Evolutionary conservation across 768 basidiomycete species (phyloP), one percentile per base, ranked within the genome.

Genomic region (Suillus alpinus): DNA sequence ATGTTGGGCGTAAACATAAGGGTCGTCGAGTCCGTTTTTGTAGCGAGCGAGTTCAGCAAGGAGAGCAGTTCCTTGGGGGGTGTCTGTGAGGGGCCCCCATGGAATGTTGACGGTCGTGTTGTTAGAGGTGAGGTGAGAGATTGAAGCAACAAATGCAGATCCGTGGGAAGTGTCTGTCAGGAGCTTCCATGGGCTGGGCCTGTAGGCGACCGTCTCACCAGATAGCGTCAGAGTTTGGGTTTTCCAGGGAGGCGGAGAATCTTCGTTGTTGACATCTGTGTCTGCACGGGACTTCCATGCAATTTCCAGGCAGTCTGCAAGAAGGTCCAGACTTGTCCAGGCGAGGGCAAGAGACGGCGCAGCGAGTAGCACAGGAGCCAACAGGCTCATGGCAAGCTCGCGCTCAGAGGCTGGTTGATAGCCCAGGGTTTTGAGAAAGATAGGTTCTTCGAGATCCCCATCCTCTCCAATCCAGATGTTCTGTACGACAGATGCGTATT

Each of bases 81-180:
- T 26, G 26, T 26, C 26, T 26, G 26, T 26, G 26, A 26, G 26
- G 26, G 26, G 26, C 26, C 26, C 26, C 26, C 26, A 26, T 26
- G 26, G 26, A 3, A 26, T 1, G 26, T 26, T 26, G 26, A 26
- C 26, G 26, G 3, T 3, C 26, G 26, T 26, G 26, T 26, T 3
- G 26, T 34, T 34, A 26, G 16, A 29, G 26, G 14, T 9, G 47
- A 49, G 47, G 8, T 9, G 46, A 8, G 77, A 76, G 36, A 81
- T 63, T 16, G 69, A 69, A 16, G 65, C 60, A 5, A 81, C 66
- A 63, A 77, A 78, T 3, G 65, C 63, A 1, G 65, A 40, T 4
- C 79, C 79, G 9, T 71, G 69, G n/a, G 56, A 34, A 10, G 63
- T 75, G 20, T 68, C 66, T 20, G 65, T 73, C 32, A 80, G 61